Conservation (phyloP, 225 moss, liverwort and hornwort species). For the Bryoerythrophyllum caledonicum region DNA sequence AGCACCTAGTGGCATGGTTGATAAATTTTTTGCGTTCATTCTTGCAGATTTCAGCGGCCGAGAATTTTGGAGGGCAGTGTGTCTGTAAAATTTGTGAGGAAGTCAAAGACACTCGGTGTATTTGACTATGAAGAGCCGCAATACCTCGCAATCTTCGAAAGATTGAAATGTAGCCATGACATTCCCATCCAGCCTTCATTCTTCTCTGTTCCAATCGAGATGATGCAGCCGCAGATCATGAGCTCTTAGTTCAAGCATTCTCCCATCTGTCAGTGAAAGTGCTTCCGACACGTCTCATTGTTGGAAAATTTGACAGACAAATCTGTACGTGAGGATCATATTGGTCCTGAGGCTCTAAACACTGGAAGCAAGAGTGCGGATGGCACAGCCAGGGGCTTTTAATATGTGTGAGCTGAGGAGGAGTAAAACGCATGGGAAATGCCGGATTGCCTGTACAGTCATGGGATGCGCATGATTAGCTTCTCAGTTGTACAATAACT, state of each 20-base stretch:
- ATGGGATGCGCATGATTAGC: conserved; percentile 36
- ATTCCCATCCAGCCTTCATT: conserved; percentile 11
- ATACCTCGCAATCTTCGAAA: conserved; percentile 17
- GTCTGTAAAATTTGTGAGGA: conserved; percentile 11
- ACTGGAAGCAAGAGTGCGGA: conserved; percentile 37
- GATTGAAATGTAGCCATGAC: conserved; percentile 14
- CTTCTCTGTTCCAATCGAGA: conserved; percentile 9
- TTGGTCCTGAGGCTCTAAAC: conserved; percentile 19
- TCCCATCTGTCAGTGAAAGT: conserved; percentile 6
- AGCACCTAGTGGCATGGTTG: conserved; percentile 2
- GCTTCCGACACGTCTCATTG: neutral
- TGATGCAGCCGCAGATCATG: conserved; percentile 12
- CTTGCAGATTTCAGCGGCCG: conserved; percentile 18
- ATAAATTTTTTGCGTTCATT: conserved; percentile 2
- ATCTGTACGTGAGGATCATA: conserved; percentile 33
- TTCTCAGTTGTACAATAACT: conserved; percentile 39
- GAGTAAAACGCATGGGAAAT: conserved; percentile 44
- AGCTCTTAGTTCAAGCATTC: conserved; percentile 10
- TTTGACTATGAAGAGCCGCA: conserved; percentile 13
- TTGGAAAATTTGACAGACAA: conserved; percentile 22
- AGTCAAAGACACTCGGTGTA: conserved; percentile 1
- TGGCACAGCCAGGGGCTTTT: conserved; percentile 17
- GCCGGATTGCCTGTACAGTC: conserved; percentile 47
- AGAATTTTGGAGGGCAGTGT: conserved; percentile 7
- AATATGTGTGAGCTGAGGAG: conserved; percentile 37